These are phyloP conservation scores for Trichoderma gamsii DNA, from an alignment of 495 filamentous ascomycete genomes.

Conservation along the genomic window DNA sequence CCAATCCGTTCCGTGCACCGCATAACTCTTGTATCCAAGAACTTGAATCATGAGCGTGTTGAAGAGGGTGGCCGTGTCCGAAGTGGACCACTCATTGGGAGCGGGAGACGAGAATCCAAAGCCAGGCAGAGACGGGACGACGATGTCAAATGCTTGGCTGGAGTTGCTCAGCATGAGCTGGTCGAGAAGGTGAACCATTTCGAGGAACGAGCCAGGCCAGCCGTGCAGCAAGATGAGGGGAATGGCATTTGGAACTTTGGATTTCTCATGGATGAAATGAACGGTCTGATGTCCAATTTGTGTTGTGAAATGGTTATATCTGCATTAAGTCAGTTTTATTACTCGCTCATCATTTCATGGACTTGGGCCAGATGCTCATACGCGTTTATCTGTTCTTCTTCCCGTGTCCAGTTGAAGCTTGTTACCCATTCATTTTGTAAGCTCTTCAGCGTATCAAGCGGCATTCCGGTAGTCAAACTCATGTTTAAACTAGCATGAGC, in stretches of 20 bases:
- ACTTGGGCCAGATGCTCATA: background rate
- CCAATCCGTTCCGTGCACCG: conserved; percentile 31
- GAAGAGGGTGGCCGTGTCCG: conserved; percentile 18
- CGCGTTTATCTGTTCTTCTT: background rate
- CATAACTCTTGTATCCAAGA: conserved; percentile 27
- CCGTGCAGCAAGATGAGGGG: background rate
- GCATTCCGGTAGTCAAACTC: background rate
- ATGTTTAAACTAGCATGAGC: background rate
- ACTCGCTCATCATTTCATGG: background rate
- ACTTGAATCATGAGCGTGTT: conserved; percentile 11
- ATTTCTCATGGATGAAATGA: conserved; percentile 12
- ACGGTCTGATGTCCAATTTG: background rate
- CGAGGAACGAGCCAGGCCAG: conserved; percentile 20
- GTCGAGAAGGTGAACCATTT: background rate
- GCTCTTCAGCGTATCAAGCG: background rate
- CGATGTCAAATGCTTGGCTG: conserved; percentile 7
- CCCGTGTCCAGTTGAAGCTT: background rate
- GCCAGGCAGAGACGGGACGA: conserved; percentile 16
- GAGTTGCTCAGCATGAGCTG: background rate
- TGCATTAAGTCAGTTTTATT: conserved; percentile 1
- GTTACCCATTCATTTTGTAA: background rate
- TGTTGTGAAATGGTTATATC: background rate
- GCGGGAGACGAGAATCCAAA: conserved; percentile 17
- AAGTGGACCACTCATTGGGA: conserved; percentile 15
- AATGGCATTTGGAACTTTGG: background rate